phyloP scores from a whole-genome alignment of 805 yeast species.

The Pichia eremophila region DNA sequence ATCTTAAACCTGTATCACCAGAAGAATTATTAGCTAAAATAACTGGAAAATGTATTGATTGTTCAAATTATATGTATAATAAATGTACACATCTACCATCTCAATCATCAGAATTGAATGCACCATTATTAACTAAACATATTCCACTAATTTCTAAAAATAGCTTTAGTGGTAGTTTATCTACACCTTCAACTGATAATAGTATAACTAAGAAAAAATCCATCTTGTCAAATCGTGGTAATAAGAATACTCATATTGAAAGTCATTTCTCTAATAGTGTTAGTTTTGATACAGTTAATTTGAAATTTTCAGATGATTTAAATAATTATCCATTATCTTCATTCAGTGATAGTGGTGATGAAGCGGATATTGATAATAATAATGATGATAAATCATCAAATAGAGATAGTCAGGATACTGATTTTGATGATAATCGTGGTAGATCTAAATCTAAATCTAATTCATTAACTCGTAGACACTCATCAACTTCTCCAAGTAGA shows the following conservation, averaged over 20 bases:
- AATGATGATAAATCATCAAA: background rate
- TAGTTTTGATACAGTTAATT: conserved; percentile 47
- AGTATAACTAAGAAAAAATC: conserved; percentile 5
- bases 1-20: conserved; percentile 18
- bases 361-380: conserved; percentile 3
- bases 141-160: background rate
- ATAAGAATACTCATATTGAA: background rate
- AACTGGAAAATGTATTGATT: conserved; percentile 8
- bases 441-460: background rate
- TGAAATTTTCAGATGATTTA: conserved; percentile 18
- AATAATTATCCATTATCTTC: conserved; percentile 10
- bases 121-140: background rate
- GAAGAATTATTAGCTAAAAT: conserved; percentile 4
- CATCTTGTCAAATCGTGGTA: conserved; percentile 5
- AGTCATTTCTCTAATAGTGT: conserved; percentile 22
- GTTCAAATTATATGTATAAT: background rate
- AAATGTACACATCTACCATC: conserved; percentile 3
- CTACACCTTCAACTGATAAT: background rate
- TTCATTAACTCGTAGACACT: background rate
- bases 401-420: background rate
- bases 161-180: background rate
- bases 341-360: conserved; percentile 15
- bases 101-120: background rate
- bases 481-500: conserved; percentile 8
- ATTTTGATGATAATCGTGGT: background rate